Evolutionary conservation across 768 basidiomycete species (phyloP), one percentile per base, ranked within the genome.

Genomic region (Crassisporium funariophilum): DNA sequence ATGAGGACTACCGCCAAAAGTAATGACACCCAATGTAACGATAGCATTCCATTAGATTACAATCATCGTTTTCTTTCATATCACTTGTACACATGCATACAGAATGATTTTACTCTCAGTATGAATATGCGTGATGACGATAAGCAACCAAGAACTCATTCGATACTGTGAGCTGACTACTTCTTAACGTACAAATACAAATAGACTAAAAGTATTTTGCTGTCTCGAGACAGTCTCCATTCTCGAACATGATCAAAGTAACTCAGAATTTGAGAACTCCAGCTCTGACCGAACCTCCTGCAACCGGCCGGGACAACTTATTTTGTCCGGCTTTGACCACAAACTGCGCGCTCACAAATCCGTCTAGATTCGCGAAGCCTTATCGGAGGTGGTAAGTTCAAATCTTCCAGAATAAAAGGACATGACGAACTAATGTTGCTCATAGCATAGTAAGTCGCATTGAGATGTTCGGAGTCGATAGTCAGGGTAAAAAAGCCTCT

Each of bases 401-500:
- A 24, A 13, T 17, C 4, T 12, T 44, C 17, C 31, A 44, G 33
- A 35, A 23, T 10, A 9, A 13, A 12, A 22, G 41, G 22, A 68
- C 77, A 56, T 44, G n/a, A n/a, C n/a, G n/a, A n/a, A 76, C 74
- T 70, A 42, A 72, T 65, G 56, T 77, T 67, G 21, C 61, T 55
- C 76, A 82, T 79, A 1, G 76, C 81, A 44, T 74, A 82, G 63
- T 75, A 82, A 16, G 78, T 77, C 16, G 81, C 77, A 21, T 68
- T 75, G 36, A 77, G 56, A 40, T 66, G 66, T 13, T 69, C 46
- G n/a, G 77, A 54, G 53, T 73, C 68, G 47, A 84, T 60, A 21
- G 67, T 69, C 10, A 84, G 65, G 25, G 79, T 77, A 64, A 80
- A 82, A 64, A 82, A 84, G 2, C 82, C 82, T 24, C 81, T 63